Evolutionary conservation across 2,329 filamentous ascomycete species (phyloP), one percentile per base, ranked within the genome.

Genomic region (Didymella arachidicola): DNA sequence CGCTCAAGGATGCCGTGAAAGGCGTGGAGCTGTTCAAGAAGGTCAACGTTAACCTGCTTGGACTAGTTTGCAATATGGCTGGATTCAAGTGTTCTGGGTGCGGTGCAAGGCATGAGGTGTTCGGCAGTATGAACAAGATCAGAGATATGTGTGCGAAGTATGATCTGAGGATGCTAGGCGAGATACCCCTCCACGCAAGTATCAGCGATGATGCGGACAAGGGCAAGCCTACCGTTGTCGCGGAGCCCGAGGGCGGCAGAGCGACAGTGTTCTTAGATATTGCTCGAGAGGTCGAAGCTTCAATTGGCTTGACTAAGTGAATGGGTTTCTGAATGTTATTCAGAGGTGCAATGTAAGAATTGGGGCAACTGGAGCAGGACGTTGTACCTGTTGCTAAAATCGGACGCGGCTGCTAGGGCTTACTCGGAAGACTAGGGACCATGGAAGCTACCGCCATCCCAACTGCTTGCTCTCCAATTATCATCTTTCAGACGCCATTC

Each of bases 11-110:
- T 71, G 94, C 95, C 0, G 85, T 96, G 19, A 92, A 95, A 68
- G 95, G 95, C 2, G 89, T 97, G 63, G 91, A 92, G 68, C 93
- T 99, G 87, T 98, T 98, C 79, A 87, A 88, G 68, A 94, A 92
- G 70, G 91, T 96, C 68, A 82, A 90, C 54, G 87, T 96, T 6
- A 88, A 91, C 18, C 46, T 95, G 32, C 81, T 98, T 1, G 95
- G 95, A 2, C 87, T 98, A 78, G 89, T 99, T 18, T 73, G 72
- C 54, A 79, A 79, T 47, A 79, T 79, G 78, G 69, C 74, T 16
- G 63, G 70, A 0, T 79, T 78, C 68, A 70, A 70, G 25, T 79
- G 77, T 42, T 71, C 75, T 0, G 67, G 70, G 65, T 97, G 93
- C 70, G 66, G 67, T 7, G 57, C 64, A 2, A 52, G 65, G 4